phyloP scores from a whole-genome alignment of 2,329 filamentous ascomycete species.

The Colletotrichum lini region DNA sequence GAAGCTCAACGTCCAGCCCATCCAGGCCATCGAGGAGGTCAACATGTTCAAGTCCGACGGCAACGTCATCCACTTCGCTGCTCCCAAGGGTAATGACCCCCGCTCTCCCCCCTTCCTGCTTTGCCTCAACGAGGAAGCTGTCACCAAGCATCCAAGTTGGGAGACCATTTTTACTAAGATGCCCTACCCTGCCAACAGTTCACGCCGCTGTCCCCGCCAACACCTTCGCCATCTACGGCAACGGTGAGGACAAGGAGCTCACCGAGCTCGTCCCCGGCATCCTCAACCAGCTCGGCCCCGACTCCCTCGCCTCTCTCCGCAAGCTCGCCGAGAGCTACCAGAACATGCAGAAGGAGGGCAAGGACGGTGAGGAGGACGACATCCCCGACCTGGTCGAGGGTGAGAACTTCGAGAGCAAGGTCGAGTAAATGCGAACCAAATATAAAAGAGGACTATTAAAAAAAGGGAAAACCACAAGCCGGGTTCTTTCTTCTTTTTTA shows the following conservation, averaged over 20 bases:
- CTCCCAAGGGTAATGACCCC: slow-evolving; percentile 86
- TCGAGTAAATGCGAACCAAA: slow-evolving; percentile 75
- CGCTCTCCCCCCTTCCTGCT: not conserved
- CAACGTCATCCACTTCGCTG: slow-evolving; percentile 99
- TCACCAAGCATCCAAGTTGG: not conserved
- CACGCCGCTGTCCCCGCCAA: slow-evolving; percentile 97
- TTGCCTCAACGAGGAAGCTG: not conserved
- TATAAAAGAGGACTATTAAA: slow-evolving; percentile 23
- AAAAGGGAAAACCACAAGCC: slow-evolving; percentile 1
- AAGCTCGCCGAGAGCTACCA: slow-evolving; percentile 99
- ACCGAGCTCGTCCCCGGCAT: slow-evolving; percentile 99
- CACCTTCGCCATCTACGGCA: slow-evolving; percentile 99
- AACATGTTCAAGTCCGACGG: slow-evolving; percentile 99
- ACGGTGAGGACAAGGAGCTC: slow-evolving; percentile 99
- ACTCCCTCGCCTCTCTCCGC: slow-evolving; percentile 96
- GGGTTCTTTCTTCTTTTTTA: slow-evolving; percentile 17
- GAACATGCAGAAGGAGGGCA: slow-evolving; percentile 96
- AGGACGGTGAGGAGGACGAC: slow-evolving; percentile 86
- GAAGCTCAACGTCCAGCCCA: slow-evolving; percentile 99
- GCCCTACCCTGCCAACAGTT: slow-evolving; percentile 68
- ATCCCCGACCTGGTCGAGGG: slow-evolving; percentile 98
- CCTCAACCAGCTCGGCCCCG: slow-evolving; percentile 98
- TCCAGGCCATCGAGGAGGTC: slow-evolving; percentile 99
- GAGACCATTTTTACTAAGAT: slow-evolving; percentile 16
- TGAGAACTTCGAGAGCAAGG: slow-evolving; percentile 98